Evolutionary conservation across 306 rosid species (phyloP).

Genomic region (Arachis stenosperma): DNA sequence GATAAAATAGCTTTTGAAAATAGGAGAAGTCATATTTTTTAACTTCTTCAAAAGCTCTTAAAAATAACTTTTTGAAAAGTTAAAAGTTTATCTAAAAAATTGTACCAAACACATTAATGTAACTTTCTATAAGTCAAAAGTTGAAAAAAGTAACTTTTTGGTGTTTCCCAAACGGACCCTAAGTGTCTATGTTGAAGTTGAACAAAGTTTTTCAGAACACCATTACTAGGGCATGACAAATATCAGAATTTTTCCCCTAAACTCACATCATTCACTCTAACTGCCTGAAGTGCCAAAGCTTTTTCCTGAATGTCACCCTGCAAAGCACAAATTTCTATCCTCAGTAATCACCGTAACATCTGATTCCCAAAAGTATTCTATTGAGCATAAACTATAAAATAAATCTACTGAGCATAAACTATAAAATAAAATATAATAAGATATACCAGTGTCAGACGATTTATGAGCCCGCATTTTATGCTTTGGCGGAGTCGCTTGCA

Average conservation of each 20-base stretch:
- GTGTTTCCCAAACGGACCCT: too few species aligned
- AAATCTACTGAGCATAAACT: slow-evolving; percentile 31
- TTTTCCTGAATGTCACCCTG: slow-evolving; percentile 98
- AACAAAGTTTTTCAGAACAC: background rate
- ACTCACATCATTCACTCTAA: slow-evolving; percentile 96
- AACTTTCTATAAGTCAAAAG: too few species aligned
- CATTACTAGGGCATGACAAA: background rate
- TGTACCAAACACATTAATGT: too few species aligned
- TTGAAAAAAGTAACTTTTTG: too few species aligned
- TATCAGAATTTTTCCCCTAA: background rate
- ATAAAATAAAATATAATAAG: too few species aligned
- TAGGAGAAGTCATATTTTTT: too few species aligned
- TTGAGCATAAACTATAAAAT: slow-evolving; percentile 24
- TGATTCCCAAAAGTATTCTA: slow-evolving; percentile 26
- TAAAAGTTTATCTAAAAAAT: too few species aligned
- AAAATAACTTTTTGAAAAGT: too few species aligned
- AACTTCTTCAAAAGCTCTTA: too few species aligned
- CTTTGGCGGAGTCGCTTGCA: slow-evolving; percentile 99
- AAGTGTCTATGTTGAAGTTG: slow-evolving; percentile 5
- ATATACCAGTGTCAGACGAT: slow-evolving; percentile 83
- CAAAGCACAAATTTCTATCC: slow-evolving; percentile 40
- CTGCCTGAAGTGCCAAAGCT: slow-evolving; percentile 78
- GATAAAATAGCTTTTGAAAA: too few species aligned
- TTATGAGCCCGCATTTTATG: slow-evolving; percentile 94
- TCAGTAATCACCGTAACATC: slow-evolving; percentile 37